Evolutionary conservation across 2,329 filamentous ascomycete species (phyloP).

Genomic region (Paraconiothyrium sp.): DNA sequence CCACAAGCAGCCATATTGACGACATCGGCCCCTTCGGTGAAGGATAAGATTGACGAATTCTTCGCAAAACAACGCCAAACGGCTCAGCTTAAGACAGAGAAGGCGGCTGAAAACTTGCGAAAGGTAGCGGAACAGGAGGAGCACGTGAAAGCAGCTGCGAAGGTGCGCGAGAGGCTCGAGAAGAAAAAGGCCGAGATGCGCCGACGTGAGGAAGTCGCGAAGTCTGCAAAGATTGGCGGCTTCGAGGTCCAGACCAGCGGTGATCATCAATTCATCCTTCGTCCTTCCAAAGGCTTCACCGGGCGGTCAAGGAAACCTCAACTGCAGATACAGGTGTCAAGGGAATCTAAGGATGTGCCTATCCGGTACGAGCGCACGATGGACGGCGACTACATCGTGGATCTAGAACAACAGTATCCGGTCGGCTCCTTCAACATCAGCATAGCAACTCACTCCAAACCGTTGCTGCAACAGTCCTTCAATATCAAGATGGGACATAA

Average conservation of each 20-base stretch:
- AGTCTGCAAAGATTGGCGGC: constrained; percentile 45
- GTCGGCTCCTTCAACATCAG: constrained; percentile 60
- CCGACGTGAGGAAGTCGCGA: constrained; percentile 24
- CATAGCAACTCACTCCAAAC: constrained; percentile 51
- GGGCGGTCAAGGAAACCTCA: constrained; percentile 55
- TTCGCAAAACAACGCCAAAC: background rate
- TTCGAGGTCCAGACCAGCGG: constrained; percentile 66
- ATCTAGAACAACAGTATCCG: constrained; percentile 60
- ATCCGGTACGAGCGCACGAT: constrained; percentile 60
- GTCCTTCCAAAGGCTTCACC: constrained; percentile 56
- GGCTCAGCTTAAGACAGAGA: background rate
- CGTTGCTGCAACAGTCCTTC: constrained; percentile 46
- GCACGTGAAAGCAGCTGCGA: constrained; percentile 1
- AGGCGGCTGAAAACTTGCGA: background rate
- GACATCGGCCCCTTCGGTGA: background rate
- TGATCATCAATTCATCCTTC: constrained; percentile 63
- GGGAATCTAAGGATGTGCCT: constrained; percentile 54
- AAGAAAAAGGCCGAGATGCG: constrained; percentile 5
- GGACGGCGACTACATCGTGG: constrained; percentile 63
- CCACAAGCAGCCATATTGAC: background rate
- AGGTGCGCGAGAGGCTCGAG: constrained; percentile 3
- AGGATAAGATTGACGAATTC: constrained; percentile 2
- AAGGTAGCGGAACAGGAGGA: constrained; percentile 3
- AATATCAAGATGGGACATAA: constrained; percentile 45
- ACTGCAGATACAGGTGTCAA: constrained; percentile 60